Conservation (phyloP, 1,139 yeast genomes). For the Suhomyces ambrosiae region DNA sequence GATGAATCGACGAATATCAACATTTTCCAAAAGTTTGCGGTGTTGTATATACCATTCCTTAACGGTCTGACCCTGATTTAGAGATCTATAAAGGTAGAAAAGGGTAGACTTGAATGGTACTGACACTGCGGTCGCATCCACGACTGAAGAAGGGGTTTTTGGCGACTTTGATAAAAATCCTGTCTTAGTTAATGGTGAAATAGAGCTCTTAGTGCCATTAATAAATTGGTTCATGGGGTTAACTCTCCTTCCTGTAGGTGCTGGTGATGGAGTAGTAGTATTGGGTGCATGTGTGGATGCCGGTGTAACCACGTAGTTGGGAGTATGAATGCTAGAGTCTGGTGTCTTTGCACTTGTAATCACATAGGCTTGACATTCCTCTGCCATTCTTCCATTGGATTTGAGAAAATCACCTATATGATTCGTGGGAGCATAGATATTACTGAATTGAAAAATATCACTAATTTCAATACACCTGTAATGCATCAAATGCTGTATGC, state of each 20-base stretch:
- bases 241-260: conserved; percentile 7
- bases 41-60: conserved; percentile 80
- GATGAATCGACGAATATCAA: conserved; percentile 82
- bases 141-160: conserved; percentile 12
- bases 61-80: conserved; percentile 77
- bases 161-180: conserved; percentile 14
- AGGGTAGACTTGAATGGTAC: conserved; percentile 67
- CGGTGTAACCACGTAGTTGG: conserved; percentile 10
- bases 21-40: conserved; percentile 53
- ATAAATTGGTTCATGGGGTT: conserved; percentile 13
- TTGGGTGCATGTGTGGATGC: conserved; percentile 9
- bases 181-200: conserved; percentile 16
- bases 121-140: conserved; percentile 19
- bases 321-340: conserved; percentile 11
- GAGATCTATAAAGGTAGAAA: conserved; percentile 75
- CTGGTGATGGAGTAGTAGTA: conserved; percentile 6
- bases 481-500: conserved; percentile 89
- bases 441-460: conserved; percentile 87
- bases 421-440: conserved; percentile 88
- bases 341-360: conserved; percentile 26
- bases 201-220: conserved; percentile 10
- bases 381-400: conserved; percentile 61
- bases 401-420: conserved; percentile 67
- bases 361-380: conserved; percentile 84
- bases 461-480: conserved; percentile 81